phyloP scores from a whole-genome alignment of 805 yeast species.

The Candida yuanshanica region DNA sequence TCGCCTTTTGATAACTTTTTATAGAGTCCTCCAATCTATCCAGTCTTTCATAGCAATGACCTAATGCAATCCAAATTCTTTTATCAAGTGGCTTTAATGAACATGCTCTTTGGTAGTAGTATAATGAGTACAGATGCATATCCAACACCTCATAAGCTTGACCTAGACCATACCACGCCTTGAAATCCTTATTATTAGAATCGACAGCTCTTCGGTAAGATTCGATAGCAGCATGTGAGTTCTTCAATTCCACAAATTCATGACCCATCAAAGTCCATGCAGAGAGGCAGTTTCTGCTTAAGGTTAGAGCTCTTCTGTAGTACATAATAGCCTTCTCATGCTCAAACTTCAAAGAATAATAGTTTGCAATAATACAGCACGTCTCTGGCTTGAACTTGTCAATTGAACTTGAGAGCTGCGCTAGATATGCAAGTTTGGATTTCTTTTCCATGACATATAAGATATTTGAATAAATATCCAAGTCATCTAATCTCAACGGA shows the following conservation, averaged over 20 bases:
- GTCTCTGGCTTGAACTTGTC: constrained; percentile 92
- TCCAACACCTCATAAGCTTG: constrained; percentile 96
- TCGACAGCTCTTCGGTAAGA: constrained; percentile 91
- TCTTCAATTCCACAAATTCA: constrained; percentile 92
- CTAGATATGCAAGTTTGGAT: constrained; percentile 77
- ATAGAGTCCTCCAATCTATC: constrained; percentile 67
- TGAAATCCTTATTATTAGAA: constrained; percentile 78
- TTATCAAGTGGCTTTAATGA: constrained; percentile 82
- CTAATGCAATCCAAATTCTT: constrained; percentile 96
- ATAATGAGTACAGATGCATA: constrained; percentile 88
- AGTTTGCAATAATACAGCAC: constrained; percentile 90
- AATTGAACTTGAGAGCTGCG: constrained; percentile 75
- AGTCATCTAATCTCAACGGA: constrained; percentile 83
- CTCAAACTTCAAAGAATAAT: constrained; percentile 84
- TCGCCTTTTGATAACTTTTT: constrained; percentile 75
- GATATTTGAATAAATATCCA: constrained; percentile 92
- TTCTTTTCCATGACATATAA: constrained; percentile 89
- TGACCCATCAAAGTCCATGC: constrained; percentile 99
- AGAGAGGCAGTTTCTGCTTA: constrained; percentile 73
- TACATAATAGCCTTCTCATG: constrained; percentile 94
- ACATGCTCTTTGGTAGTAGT: constrained; percentile 89
- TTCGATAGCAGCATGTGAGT: constrained; percentile 96
- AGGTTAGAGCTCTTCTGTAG: constrained; percentile 80
- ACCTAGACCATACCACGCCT: constrained; percentile 98
- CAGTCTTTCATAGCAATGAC: constrained; percentile 79